These are phyloP conservation scores for Nitzschia inconspicua DNA, from an alignment of 108 stramenopile genomes.

Conservation along the genomic window DNA sequence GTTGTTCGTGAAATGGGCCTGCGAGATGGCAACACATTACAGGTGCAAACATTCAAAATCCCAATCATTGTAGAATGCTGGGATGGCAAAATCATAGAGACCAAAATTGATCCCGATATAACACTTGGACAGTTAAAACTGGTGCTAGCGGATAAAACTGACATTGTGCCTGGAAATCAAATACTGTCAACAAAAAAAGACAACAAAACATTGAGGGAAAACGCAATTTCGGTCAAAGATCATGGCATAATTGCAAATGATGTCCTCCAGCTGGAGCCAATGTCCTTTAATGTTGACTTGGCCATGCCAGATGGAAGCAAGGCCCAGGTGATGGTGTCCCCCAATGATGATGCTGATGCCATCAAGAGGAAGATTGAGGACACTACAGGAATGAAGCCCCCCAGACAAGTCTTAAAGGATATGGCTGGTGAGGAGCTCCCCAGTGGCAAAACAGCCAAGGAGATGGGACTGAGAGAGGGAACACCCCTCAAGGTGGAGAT, in stretches of 20 bases:
- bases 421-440: neutral
- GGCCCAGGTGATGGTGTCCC: slow-evolving; percentile 2
- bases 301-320: slow-evolving; percentile 15
- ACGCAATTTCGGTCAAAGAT: neutral
- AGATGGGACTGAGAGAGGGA: slow-evolving; percentile 7
- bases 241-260: slow-evolving; percentile 10
- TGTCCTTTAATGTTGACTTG: neutral
- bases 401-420: slow-evolving; percentile 1
- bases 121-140: no score
- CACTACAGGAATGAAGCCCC: slow-evolving; percentile 5
- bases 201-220: slow-evolving; percentile 5
- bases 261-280: slow-evolving; percentile 20
- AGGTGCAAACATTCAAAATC: slow-evolving; percentile 10
- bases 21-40: slow-evolving; percentile 10
- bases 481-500: slow-evolving; percentile 4
- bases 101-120: slow-evolving; percentile 6
- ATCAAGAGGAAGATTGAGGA: slow-evolving; percentile 23
- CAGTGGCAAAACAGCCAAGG: neutral
- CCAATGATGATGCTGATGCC: slow-evolving; percentile 4
- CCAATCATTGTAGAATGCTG: slow-evolving; percentile 11
- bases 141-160: no score
- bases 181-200: slow-evolving; percentile 3
- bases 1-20: slow-evolving; percentile 15
- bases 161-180: slow-evolving; percentile 18
- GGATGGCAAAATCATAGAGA: slow-evolving; percentile 13